These are phyloP conservation scores for Sugiyamaella boreocaroliniensis DNA, from an alignment of 805 yeast genomes.

Conservation along the genomic window DNA sequence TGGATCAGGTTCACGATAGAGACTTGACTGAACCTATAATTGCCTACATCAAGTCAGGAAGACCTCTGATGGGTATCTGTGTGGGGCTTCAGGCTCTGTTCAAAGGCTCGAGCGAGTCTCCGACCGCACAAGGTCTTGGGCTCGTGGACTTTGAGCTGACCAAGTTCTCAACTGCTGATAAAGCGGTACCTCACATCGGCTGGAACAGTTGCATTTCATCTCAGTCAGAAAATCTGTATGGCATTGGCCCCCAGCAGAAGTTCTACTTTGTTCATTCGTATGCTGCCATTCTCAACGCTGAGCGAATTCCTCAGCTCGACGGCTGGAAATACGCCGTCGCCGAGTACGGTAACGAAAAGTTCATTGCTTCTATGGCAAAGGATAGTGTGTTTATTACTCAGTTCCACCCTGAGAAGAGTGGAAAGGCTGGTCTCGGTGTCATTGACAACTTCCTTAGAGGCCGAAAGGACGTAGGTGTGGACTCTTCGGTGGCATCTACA, in stretches of 20 bases:
- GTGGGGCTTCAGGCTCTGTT: conserved; percentile 91
- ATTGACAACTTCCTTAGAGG: conserved; percentile 64
- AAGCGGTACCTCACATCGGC: conserved; percentile 95
- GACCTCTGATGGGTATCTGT: conserved; percentile 92
- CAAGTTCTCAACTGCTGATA: conserved; percentile 55
- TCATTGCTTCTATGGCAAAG: conserved; percentile 73
- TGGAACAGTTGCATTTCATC: conserved; percentile 60
- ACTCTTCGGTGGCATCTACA: conserved; percentile 1
- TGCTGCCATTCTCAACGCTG: conserved; percentile 51
- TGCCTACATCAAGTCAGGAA: conserved; percentile 65
- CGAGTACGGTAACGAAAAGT: conserved; percentile 68
- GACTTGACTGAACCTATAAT: conserved; percentile 61
- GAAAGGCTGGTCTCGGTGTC: conserved; percentile 76
- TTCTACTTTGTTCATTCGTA: conserved; percentile 95
- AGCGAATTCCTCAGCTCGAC: conserved; percentile 22
- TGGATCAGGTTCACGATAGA: conserved; percentile 55
- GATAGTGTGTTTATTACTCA: conserved; percentile 90
- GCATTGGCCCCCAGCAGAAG: conserved; percentile 58
- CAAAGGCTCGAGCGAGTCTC: conserved; percentile 66
- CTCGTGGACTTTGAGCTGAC: conserved; percentile 45
- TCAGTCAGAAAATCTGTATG: conserved; percentile 38
- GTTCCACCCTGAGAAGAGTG: conserved; percentile 98
- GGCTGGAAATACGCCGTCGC: conserved; percentile 74
- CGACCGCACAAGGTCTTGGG: conserved; percentile 55
- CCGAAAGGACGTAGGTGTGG: conserved; percentile 25